Base-by-base conservation (phyloP, 2,329 filamentous ascomycete species). In the Chalaropsis ovoidea region DNA sequence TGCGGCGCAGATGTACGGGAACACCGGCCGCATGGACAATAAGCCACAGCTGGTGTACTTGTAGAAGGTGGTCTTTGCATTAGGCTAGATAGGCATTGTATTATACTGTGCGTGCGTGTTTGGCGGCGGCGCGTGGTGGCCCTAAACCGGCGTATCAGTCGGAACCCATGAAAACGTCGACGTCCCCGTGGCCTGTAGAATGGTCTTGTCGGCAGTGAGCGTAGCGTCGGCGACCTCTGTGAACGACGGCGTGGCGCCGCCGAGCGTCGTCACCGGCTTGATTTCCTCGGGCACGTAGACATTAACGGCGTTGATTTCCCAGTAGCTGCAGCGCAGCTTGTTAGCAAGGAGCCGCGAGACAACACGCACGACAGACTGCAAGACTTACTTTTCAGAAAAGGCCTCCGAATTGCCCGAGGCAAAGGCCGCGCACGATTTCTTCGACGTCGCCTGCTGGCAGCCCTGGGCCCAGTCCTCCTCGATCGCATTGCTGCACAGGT, bases 401-500 rank as follows among this genome's bases (percentile, higher is more conserved):
- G 61, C 62, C 7, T 52, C 61, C 1, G 61, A n/a, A 39, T 62
- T 47, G 10, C 42, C 22, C 13, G 54, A 47, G 27, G 65, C 61
- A 60, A 79, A 81, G 2, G 78, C 79, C 4, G 75, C 70, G 0
- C 78, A 78, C n/a, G 75, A 72, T 10, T 70, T 66, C 65, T 71
- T 71, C 69, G 78, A 81, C 15, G 75, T 71, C 17, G 77, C 75
- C 13, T 72, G 70, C 8, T 22, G 10, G 27, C 61, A 67, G 2
- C 61, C 61, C 3, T 70, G 70, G 19, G 72, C 73, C 79, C 80
- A 81, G 17, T 75, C 71, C 4, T 73, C 73, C 52, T 74, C 85
- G 0, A 87, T 88, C 80, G 87, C 92, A 70, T 86, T 83, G 31
- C 89, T 89, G 71, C 90, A 94, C 73, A 94, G 90, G 63, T 88